phyloP scores from a whole-genome alignment of 495 filamentous ascomycete species.

The Lineolata rhizophorae region DNA sequence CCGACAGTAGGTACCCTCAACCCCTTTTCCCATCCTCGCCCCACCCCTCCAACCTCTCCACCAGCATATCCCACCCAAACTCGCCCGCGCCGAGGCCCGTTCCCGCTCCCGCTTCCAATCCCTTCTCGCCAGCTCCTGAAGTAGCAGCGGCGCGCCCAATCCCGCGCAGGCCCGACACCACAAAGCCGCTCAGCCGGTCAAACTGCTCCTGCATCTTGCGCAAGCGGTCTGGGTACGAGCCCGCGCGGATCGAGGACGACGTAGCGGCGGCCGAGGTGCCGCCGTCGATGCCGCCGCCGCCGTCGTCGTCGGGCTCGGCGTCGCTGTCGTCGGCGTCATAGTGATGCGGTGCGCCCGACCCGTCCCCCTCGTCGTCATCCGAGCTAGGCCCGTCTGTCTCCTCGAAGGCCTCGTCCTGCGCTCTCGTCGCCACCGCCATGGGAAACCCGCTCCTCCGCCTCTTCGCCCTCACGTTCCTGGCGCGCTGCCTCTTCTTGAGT shows the following conservation, averaged over 20 bases:
- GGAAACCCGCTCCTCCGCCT: neutral
- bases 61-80: constrained; percentile 28
- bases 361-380: neutral
- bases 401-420: neutral
- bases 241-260: constrained; percentile 15
- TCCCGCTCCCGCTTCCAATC: too few species aligned
- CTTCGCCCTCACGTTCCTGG: neutral
- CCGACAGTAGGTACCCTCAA: too few species aligned
- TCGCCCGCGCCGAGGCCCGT: constrained; percentile 25
- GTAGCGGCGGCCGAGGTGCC: constrained; percentile 7
- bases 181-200: constrained; percentile 21
- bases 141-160: constrained; percentile 27
- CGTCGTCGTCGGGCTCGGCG: constrained; percentile 1
- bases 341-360: neutral
- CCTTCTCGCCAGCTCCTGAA: too few species aligned
- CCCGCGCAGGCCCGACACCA: constrained; percentile 23
- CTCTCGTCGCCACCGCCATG: neutral
- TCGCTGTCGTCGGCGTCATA: constrained; percentile 5
- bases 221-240: constrained; percentile 15
- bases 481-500: too few species aligned
- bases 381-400: neutral
- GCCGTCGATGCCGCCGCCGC: neutral
- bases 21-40: too few species aligned
- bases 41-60: constrained; percentile 22
- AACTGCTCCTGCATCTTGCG: constrained; percentile 21